A percentile compares a stretch with the other conserved stretches of the same genome.
Evolutionary conservation across 805 yeast species (phyloP).

Genomic region (Lipomyces yamadae): DNA sequence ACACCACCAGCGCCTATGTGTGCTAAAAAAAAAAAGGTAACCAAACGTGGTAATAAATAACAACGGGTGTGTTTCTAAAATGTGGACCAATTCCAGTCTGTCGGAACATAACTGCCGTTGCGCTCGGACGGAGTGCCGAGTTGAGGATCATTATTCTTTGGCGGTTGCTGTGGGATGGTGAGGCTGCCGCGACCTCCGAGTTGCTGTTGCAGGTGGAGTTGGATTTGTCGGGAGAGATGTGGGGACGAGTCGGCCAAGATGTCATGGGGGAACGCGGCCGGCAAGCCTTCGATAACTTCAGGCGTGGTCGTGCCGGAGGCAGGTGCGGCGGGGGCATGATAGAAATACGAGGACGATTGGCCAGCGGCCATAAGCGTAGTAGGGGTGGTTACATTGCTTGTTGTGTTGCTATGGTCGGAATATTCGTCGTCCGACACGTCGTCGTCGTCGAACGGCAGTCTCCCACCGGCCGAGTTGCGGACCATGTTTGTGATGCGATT

Average conservation of each 20-base stretch:
- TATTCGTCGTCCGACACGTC: slow-evolving; percentile 26
- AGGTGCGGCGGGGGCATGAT: neutral
- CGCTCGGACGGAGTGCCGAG: slow-evolving; percentile 29
- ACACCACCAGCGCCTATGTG: slow-evolving; percentile 3
- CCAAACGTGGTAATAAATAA: neutral
- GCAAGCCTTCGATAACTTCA: slow-evolving; percentile 13
- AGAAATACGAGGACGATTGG: slow-evolving; percentile 9
- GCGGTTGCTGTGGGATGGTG: slow-evolving; percentile 6
- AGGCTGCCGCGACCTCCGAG: slow-evolving; percentile 20
- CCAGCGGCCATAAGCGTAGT: neutral
- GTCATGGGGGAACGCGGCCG: neutral
- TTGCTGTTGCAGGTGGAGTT: slow-evolving; percentile 27
- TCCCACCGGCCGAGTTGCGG: slow-evolving; percentile 22
- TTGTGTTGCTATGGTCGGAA: slow-evolving; percentile 9
- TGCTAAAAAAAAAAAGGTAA: neutral
- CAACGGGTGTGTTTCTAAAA: slow-evolving; percentile 24
- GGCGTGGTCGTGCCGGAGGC: slow-evolving; percentile 14
- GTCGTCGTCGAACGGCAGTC: slow-evolving; percentile 1
- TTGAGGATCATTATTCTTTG: slow-evolving; percentile 7
- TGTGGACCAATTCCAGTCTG: slow-evolving; percentile 43
- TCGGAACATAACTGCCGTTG: slow-evolving; percentile 39
- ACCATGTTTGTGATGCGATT: slow-evolving; percentile 36
- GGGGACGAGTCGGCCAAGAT: neutral
- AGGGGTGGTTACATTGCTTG: neutral
- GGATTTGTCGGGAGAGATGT: slow-evolving; percentile 21